Evolutionary conservation across 768 basidiomycete species (phyloP).

Genomic region (Tulasnella sp.): DNA sequence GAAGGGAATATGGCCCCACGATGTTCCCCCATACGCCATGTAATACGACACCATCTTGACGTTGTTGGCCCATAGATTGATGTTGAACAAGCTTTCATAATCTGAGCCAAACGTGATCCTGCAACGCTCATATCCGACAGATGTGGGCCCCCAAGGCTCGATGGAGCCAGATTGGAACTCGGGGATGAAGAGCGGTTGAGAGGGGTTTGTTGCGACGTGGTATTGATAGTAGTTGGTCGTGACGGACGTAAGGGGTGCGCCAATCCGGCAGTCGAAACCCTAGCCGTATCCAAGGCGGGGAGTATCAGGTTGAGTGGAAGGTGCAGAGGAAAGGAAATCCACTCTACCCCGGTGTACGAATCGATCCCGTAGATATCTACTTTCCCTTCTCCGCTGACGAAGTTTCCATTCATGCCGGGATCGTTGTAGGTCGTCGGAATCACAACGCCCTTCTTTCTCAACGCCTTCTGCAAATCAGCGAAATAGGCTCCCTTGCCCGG

Average conservation of each 20-base stretch:
- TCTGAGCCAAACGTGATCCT: slow-evolving; percentile 62
- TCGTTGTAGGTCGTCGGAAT: slow-evolving; percentile 76
- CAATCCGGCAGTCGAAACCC: slow-evolving; percentile 1
- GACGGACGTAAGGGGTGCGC: neutral
- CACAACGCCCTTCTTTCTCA: slow-evolving; percentile 53
- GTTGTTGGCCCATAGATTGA: slow-evolving; percentile 73
- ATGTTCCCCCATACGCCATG: slow-evolving; percentile 81
- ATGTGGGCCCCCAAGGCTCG: slow-evolving; percentile 60
- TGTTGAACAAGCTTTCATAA: slow-evolving; percentile 76
- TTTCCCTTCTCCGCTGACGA: slow-evolving; percentile 70
- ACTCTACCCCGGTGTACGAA: neutral
- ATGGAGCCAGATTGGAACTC: slow-evolving; percentile 74
- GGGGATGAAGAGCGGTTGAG: slow-evolving; percentile 67
- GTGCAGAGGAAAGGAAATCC: neutral
- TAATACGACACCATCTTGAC: slow-evolving; percentile 80
- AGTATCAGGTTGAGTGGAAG: neutral
- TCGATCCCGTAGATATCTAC: slow-evolving; percentile 67
- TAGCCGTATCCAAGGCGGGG: neutral
- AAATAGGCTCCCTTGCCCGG: slow-evolving; percentile 52
- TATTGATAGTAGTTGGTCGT: slow-evolving; percentile 38
- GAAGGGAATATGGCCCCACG: slow-evolving; percentile 78
- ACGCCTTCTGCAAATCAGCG: slow-evolving; percentile 53
- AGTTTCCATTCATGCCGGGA: slow-evolving; percentile 53
- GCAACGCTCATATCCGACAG: slow-evolving; percentile 52
- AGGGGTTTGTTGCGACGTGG: slow-evolving; percentile 44